Base-by-base conservation (phyloP, 495 filamentous ascomycete genomes). In the Penicillium daleae region DNA sequence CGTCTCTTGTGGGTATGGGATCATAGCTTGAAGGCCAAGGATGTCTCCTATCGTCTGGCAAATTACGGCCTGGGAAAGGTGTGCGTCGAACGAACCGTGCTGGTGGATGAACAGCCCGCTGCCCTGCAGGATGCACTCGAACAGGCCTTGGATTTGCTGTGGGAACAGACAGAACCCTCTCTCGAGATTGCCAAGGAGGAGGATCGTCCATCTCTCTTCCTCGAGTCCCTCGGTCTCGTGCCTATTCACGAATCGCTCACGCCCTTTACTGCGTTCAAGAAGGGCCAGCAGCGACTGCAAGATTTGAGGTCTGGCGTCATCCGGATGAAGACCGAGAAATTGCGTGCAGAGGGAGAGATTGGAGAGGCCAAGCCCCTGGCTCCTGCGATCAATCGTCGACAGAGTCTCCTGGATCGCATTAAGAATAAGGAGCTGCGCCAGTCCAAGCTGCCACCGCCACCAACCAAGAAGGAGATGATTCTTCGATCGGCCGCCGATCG, bases 271-370 rank as follows among this genome's bases (percentile, higher is more conserved):
- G 58, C 73, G 6, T 76, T 80, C 58, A 74, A 77, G 17, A 80
- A 78, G 60, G 79, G 79, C 6, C 78, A 80, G 65, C 78, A 80
- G 67, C 74, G 79, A 39, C 64, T 82, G 50, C 79, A 82, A 57
- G 79, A 82, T 59, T 39, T 82, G 66, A 77, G 70, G 67, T 74
- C 75, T 12, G 78, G 78, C 42, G 67, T 80, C 6, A 76, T 80
- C 22, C 76, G 74, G 53, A 52, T 76, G 62, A 82, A 77, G 49
- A 75, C 73, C 10, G 76, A 80, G 58, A 72, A 62, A 48, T 42
- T 76, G 51, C 67, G 69, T 21, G 59, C 72, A 1, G 67, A 71
- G n/a, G 33, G 50, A 5, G 48, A 68, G 22, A 37, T 66, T 7
- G 61, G 56, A 2, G 57, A 54, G 22, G 57, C 58, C 13, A 74